Base-by-base conservation (phyloP, 2,329 filamentous ascomycete species). In the Corinectria fuckeliana region DNA sequence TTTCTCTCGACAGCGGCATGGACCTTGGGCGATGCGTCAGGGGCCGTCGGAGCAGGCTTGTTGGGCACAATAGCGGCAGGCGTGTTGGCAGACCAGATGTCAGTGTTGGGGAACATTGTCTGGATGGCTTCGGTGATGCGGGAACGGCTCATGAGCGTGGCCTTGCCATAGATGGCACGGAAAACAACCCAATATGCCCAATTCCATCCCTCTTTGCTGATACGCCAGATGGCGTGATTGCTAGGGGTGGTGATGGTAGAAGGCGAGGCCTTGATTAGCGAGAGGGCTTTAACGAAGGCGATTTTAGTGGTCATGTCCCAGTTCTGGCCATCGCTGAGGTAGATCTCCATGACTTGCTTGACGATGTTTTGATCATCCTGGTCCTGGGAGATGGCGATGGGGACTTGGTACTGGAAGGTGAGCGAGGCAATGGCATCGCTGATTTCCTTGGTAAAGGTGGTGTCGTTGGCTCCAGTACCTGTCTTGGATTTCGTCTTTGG, bases 101-200 rank as follows among this genome's bases (percentile, higher is more conserved):
- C 54, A 2, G 54, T 57, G 1, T n/a, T 30, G 9, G 54, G 54
- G 34, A 47, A 57, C 13, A 34, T 18, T 13, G 14, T 28, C 26
- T 51, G 16, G 14, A 57, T 10, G 30, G 25, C 23, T 20, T 16
- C 41, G 26, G 44, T 25, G 14, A 39, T 4, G 11, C 18, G 39
- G 16, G 9, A 1, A n/a, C 32, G 49, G 14, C 13, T 21, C 11
- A 30, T 13, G 18, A 57, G 39, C 10, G 3, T 3, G 18, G 36
- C 21, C 18, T 51, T 57, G 18, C 54, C 54, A 13, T 57, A 57
- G 49, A 51, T 47, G 14, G 47, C 23, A 8, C 54, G 54, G 32
- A 57, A 57, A 47, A 41, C 34, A 30, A 57, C 32, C 54, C 54
- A 57, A 30, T 57, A 57, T 30, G 47, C 54, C 54, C 54, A 57